Base-by-base conservation (phyloP, 1,139 yeast species). In the Pneumocystis sp. region DNA sequence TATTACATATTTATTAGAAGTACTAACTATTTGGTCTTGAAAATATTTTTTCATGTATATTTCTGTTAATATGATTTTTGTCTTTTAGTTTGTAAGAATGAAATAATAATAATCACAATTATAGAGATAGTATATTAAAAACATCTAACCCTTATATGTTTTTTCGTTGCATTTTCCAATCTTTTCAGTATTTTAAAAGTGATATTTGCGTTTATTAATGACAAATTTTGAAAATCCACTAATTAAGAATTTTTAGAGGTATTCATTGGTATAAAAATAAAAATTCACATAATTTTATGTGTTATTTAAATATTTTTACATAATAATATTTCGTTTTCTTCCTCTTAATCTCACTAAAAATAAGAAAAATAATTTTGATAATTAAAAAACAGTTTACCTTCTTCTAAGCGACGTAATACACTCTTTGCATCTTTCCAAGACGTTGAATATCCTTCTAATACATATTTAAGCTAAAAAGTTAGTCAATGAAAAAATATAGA, bases 311-410 rank as follows among this genome's bases (percentile, higher is more conserved):
- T 7, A 2, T 10, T 37, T 2, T 70, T 72, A 87, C 15, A 97
- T 97, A 64, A 91, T 78, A 96, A 91, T 89, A 69, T 96, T 87
- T 75, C 98, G 82, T 81, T 93, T 93, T 70, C 99, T 81, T 1
- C 99, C 99, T 73, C 98, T 82, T 77, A 87, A 76, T 71, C 97
- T 79, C 0, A 93, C 98, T 59, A 59, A 31, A 59, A 42, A 42
- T 59, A 39, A 31, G 25, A 59, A 50, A 50, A 19, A 19, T 12
- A 5, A 31, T 31, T 59, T 42, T 31, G 17, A 31, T 6, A 31
- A 59, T 5, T 29, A 59, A 39, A 59, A 37, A 37, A 31, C 34
- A 31, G 17, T 37, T 10, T 59, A 59, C 61, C 61, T 64, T 87
- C 95, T 65, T 85, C 89, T 65, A 93, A 80, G 72, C 91, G 81